These are phyloP conservation scores for Phytophthora ramorum DNA, from an alignment of 352 stramenopile species.

Conservation along the genomic window DNA sequence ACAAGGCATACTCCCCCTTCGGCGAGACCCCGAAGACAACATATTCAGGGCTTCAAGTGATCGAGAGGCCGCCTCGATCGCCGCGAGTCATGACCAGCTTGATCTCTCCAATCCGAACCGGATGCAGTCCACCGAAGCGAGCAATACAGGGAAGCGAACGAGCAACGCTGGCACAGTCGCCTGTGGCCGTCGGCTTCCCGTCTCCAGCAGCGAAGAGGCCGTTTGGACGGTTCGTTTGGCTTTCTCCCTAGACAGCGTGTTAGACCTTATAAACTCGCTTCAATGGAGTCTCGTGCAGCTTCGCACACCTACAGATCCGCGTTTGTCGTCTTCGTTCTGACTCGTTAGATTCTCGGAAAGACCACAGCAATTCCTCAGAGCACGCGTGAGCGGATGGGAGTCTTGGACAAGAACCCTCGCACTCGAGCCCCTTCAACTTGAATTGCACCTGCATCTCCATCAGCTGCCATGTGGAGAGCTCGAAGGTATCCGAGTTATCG, in stretches of 20 bases:
- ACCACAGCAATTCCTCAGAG: slow-evolving; percentile 3
- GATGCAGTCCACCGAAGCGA: slow-evolving; percentile 33
- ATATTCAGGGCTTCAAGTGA: slow-evolving; percentile 4
- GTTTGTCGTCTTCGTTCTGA: not conserved
- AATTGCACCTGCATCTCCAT: not conserved
- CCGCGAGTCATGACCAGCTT: slow-evolving; percentile 39
- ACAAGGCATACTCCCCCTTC: slow-evolving; percentile 23
- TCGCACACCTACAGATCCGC: not conserved
- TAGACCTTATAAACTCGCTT: slow-evolving; percentile 1
- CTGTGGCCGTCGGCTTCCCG: not conserved
- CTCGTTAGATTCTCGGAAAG: not conserved
- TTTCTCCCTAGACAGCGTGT: not conserved
- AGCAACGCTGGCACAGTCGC: slow-evolving; percentile 12
- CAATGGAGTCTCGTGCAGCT: not conserved
- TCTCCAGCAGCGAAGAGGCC: slow-evolving; percentile 2
- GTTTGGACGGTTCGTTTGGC: slow-evolving; percentile 12
- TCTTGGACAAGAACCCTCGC: not conserved
- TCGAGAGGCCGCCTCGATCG: slow-evolving; percentile 26
- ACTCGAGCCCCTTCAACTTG: not conserved
- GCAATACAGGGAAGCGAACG: slow-evolving; percentile 8
- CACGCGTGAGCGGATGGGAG: not conserved
- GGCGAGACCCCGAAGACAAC: slow-evolving; percentile 8
- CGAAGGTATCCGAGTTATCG: slow-evolving; percentile 2
- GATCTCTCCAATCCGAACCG: slow-evolving; percentile 33
- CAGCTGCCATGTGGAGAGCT: not conserved